Percentiles rank a stretch among this genome's conserved stretches.
Evolutionary conservation across 371 early-diverging fungal species (phyloP).

Genomic region (Mucor irregularis): DNA sequence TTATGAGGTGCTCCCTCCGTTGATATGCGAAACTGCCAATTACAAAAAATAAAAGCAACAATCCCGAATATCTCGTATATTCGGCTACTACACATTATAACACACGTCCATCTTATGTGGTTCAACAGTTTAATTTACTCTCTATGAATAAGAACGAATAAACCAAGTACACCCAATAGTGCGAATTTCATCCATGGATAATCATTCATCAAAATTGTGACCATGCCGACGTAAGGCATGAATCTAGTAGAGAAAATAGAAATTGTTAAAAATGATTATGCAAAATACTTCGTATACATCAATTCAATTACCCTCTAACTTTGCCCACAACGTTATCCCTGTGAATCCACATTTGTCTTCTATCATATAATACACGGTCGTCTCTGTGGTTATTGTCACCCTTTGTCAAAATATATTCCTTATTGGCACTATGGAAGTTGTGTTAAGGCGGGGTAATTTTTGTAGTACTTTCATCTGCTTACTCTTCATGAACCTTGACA

Average conservation of each 20-base stretch:
- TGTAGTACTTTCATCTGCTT: conserved; percentile 17
- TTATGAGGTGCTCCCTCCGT: too few relatives aligned
- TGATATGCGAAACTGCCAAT: too few relatives aligned
- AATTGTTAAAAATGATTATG: neutral
- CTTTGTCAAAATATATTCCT: conserved; percentile 93
- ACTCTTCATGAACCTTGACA: conserved; percentile 86
- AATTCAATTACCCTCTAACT: conserved; percentile 70
- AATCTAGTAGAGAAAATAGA: conserved; percentile 53
- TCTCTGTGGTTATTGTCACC: conserved; percentile 97
- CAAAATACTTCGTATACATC: neutral
- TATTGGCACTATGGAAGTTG: conserved; percentile 51
- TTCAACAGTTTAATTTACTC: conserved; percentile 32
- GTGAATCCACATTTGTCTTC: conserved; percentile 89
- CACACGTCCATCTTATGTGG: neutral
- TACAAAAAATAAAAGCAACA: too few relatives aligned
- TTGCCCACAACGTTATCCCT: conserved; percentile 87
- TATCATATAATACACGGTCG: conserved; percentile 93
- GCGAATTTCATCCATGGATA: conserved; percentile 88
- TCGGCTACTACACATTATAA: neutral
- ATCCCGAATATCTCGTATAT: too few relatives aligned
- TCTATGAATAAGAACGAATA: conserved; percentile 67
- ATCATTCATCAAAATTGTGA: conserved; percentile 95
- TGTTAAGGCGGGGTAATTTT: too few relatives aligned
- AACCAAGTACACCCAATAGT: conserved; percentile 76
- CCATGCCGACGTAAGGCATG: conserved; percentile 95